Base-by-base conservation (phyloP, 495 filamentous ascomycete genomes). In the Penicillium soppii region DNA sequence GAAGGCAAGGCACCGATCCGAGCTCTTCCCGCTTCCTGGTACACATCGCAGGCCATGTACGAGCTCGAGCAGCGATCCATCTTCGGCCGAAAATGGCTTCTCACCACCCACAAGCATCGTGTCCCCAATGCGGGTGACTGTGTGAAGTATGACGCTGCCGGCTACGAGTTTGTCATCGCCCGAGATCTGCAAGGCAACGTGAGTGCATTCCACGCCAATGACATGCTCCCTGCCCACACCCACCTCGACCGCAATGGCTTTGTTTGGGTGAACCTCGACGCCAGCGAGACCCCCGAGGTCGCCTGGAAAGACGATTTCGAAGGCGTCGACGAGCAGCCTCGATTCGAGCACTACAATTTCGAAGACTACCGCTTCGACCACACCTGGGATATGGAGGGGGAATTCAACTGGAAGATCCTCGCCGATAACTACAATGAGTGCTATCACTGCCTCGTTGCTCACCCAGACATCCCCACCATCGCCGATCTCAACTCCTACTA, bases 361-460 rank as follows among this genome's bases (percentile, higher is more conserved):
- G 66, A 69, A 4, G 61, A 78, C 5, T 80, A 74, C 57, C 32
- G 46, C 20, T 78, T 71, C 47, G 75, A 77, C 47, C 73, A 80
- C 52, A 63, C 53, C 16, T 80, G 72, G 73, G 62, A 72, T 12
- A 70, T 72, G 66, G 73, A 72, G 39, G 72, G 66, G 3, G 63
- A 63, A 0, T 72, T 68, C 53, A 80, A 80, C 63, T 80, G 75
- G 76, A 80, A 80, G 65, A 70, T 70, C 33, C 46, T 75, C 1
- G 66, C 66, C 30, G 75, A 78, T 43, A 78, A 78, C 63, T 79
- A 77, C 62, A 78, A 78, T 53, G 74, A 79, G 53, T 80, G 75
- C 56, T 78, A 78, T 43, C 76, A 78, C 61, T 80, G 75, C 57
- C 59, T 55, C 35, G 75, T 71, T n/a, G 66, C 72, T 0, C 76